These are phyloP conservation scores for Xylaria sp. DNA, from an alignment of 2,329 filamentous ascomycete genomes.

Conservation along the genomic window DNA sequence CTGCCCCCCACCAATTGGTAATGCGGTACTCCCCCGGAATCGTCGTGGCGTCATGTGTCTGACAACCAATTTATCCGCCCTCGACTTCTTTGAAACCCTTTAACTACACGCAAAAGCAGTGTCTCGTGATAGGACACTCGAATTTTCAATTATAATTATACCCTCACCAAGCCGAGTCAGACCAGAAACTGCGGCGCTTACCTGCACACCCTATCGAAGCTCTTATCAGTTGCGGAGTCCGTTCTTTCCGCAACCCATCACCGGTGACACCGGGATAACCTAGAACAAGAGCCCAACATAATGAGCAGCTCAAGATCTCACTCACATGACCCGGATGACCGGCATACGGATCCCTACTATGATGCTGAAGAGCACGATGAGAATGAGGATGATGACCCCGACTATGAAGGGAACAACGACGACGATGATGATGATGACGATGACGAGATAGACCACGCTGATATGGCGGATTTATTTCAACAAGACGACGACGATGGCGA, in stretches of 20 bases:
- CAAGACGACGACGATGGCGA: constrained; percentile 43
- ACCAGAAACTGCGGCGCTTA: not conserved
- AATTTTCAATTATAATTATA: not conserved
- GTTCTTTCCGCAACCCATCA: constrained; percentile 11
- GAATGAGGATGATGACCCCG: constrained; percentile 43
- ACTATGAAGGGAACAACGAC: constrained; percentile 40
- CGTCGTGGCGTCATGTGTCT: constrained; percentile 42
- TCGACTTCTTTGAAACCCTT: constrained; percentile 7
- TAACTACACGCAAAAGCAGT: not conserved
- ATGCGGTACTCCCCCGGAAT: constrained; percentile 18
- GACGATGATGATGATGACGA: constrained; percentile 45
- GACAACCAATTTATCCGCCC: constrained; percentile 29
- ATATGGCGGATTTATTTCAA: too few species aligned
- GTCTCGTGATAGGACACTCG: not conserved
- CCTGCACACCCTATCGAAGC: not conserved
- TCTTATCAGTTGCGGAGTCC: constrained; percentile 33
- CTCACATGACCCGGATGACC: constrained; percentile 40
- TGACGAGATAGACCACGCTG: constrained; percentile 39
- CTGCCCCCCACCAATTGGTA: constrained; percentile 25
- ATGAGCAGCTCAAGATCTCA: constrained; percentile 43
- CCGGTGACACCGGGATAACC: constrained; percentile 26
- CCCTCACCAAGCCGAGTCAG: not conserved
- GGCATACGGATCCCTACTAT: constrained; percentile 41
- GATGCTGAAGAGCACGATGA: constrained; percentile 44
- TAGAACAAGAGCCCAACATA: constrained; percentile 9